Percentiles rank a stretch among this genome's conserved stretches.
phyloP scores from a whole-genome alignment of 1,139 yeast genomes.

The Scheffersomyces insectosa region DNA sequence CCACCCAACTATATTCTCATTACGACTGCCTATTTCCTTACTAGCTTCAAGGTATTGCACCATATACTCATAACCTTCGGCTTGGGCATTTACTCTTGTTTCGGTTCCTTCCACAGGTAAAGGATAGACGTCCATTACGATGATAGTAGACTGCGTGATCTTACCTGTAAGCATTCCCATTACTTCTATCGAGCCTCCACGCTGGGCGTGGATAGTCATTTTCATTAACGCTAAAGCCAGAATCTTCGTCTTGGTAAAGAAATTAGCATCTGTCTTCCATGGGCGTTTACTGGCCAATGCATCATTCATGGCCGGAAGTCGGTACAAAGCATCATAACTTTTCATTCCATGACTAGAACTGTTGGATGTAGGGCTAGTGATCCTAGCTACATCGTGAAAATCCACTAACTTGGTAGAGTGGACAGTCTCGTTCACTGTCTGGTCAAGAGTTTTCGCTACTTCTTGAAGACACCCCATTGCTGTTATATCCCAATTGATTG shows the following conservation, averaged over 20 bases:
- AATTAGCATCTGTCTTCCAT: slow-evolving; percentile 52
- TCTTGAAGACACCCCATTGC: neutral
- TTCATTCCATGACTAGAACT: neutral
- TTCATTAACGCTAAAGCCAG: slow-evolving; percentile 77
- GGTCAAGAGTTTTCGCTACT: neutral
- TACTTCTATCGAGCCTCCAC: slow-evolving; percentile 88
- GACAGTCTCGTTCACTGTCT: neutral
- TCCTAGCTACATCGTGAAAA: neutral
- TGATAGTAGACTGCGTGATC: slow-evolving; percentile 55
- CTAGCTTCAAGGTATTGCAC: slow-evolving; percentile 71
- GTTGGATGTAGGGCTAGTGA: neutral
- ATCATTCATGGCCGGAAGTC: slow-evolving; percentile 12
- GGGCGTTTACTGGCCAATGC: slow-evolving; percentile 26
- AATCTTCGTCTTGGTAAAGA: slow-evolving; percentile 65
- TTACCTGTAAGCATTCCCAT: slow-evolving; percentile 96
- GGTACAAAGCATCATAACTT: slow-evolving; percentile 5
- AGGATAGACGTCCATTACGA: slow-evolving; percentile 81
- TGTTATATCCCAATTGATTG: too few species aligned
- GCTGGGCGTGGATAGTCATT: slow-evolving; percentile 79
- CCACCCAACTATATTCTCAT: slow-evolving; percentile 82
- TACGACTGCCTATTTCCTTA: slow-evolving; percentile 48
- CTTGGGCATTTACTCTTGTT: slow-evolving; percentile 91
- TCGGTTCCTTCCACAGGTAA: slow-evolving; percentile 96
- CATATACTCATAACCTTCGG: slow-evolving; percentile 94
- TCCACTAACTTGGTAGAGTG: neutral